Base-by-base conservation (phyloP, 2,329 filamentous ascomycete genomes). In the Pseudogymnoascus sp. region DNA sequence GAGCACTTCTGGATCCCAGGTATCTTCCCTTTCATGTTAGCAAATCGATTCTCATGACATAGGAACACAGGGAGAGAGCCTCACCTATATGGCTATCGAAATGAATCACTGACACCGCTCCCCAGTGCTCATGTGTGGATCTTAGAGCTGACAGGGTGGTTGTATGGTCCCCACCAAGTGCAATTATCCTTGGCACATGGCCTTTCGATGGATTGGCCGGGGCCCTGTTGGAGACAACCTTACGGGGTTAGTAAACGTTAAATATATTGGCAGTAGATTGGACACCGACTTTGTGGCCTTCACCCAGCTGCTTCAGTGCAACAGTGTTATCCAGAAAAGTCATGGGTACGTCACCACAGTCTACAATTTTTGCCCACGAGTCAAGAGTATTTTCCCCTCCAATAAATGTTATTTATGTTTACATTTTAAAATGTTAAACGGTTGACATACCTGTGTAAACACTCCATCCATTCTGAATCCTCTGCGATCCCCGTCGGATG, bases 1-100 rank as follows among this genome's bases (percentile, higher is more conserved):
- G 3, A 85, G 69, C 0, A 83, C 80, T 37, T 78, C 70, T 2
- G 80, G 80, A 69, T 81, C 76, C 79, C 79, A 81, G 0, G 79
- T 82, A 67, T 82, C 83, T 56, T 56, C 29, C 7, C 26, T 7
- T 19, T 81, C 23, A 7, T 17, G 26, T 53, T 31, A 53, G 46
- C 23, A 11, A 11, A 31, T 9, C 6, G 4, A 4, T 3, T 2
- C 7, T 7, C 23, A 10, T 31, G 15, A 23, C 15, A 29, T 9
- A 2, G 11, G 21, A 2, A 3, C 21, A 10, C 29, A 4, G 6
- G 31, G n/a, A 60, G 15, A 10, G 4, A 37, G 17, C n/a, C 60
- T 56, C 4, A 56, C 50, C 50, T 21, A 64, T 62, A 5, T 64
- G 63, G 10, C 42, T 56, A 37, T 64, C 63, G 19, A 67, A 65